These are phyloP conservation scores for Mycena leptocephala DNA, from an alignment of 768 basidiomycete genomes.

Conservation along the genomic window DNA sequence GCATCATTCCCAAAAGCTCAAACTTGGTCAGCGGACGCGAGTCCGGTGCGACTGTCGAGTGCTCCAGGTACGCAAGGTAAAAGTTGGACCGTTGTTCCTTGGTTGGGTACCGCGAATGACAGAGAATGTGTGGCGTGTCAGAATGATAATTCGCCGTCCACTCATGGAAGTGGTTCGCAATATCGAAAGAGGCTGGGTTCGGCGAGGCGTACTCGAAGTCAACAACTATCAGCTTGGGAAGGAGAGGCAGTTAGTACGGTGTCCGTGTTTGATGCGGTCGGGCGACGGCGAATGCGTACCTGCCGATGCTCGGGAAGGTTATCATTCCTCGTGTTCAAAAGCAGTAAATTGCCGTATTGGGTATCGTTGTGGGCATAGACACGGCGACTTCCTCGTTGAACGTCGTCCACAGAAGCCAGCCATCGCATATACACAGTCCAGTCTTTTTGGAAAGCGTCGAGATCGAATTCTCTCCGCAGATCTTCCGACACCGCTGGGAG, in stretches of 20 bases:
- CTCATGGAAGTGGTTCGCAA: conserved; percentile 97
- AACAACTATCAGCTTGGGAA: conserved; percentile 88
- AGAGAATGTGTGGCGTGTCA: conserved; percentile 76
- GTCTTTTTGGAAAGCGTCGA: conserved; percentile 73
- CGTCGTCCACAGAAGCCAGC: conserved; percentile 74
- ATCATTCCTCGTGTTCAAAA: conserved; percentile 71
- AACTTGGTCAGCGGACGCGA: conserved; percentile 48
- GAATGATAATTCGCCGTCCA: conserved; percentile 95
- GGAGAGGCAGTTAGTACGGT: conserved; percentile 13
- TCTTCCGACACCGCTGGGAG: conserved; percentile 66
- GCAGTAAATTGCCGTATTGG: conserved; percentile 94
- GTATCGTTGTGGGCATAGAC: conserved; percentile 96
- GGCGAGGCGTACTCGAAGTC: conserved; percentile 98
- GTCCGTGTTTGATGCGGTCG: neutral
- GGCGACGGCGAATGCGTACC: conserved; percentile 59
- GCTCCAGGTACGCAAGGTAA: conserved; percentile 86
- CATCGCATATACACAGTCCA: conserved; percentile 83
- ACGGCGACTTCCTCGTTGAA: conserved; percentile 72
- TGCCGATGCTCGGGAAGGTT: conserved; percentile 83
- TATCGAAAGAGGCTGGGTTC: conserved; percentile 95
- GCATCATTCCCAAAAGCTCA: conserved; percentile 60
- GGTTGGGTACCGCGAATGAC: conserved; percentile 80
- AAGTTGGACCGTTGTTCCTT: conserved; percentile 84
- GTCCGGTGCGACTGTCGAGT: conserved; percentile 57
- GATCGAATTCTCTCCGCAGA: conserved; percentile 71